phyloP scores from a whole-genome alignment of 495 filamentous ascomycete species.

The Annulohypoxylon moriforme region DNA sequence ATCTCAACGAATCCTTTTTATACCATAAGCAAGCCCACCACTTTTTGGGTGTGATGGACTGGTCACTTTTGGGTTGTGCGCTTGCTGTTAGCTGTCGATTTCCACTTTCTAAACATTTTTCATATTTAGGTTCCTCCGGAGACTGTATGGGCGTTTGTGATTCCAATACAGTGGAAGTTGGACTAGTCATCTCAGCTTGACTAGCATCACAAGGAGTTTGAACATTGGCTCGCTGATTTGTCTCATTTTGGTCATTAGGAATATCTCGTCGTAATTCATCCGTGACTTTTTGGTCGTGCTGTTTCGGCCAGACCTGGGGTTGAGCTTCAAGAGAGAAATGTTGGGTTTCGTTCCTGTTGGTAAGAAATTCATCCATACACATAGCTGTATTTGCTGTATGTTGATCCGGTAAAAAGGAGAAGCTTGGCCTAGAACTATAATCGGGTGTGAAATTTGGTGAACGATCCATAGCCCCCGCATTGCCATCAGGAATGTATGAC shows the following conservation, averaged over 20 bases:
- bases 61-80: not conserved
- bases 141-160: not conserved
- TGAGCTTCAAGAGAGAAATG: not conserved
- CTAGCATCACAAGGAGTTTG: not conserved
- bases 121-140: not conserved
- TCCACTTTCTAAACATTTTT: not conserved
- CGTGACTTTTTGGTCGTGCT: not conserved
- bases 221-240: not conserved
- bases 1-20: constrained; percentile 26
- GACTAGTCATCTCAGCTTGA: not conserved
- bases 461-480: not conserved
- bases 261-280: not conserved
- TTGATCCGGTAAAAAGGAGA: not conserved
- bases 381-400: not conserved
- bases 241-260: not conserved
- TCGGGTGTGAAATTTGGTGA: not conserved
- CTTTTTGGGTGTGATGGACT: not conserved
- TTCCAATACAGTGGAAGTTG: not conserved
- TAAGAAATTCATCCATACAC: not conserved
- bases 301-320: not conserved
- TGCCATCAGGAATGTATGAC: not conserved
- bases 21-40: constrained; percentile 32
- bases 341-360: not conserved
- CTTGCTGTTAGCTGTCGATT: not conserved
- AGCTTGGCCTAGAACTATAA: not conserved